A percentile compares a stretch with the other conserved stretches of the same genome.
phyloP scores from a whole-genome alignment of 305 asterid genomes.

The Ruellia speciosa region DNA sequence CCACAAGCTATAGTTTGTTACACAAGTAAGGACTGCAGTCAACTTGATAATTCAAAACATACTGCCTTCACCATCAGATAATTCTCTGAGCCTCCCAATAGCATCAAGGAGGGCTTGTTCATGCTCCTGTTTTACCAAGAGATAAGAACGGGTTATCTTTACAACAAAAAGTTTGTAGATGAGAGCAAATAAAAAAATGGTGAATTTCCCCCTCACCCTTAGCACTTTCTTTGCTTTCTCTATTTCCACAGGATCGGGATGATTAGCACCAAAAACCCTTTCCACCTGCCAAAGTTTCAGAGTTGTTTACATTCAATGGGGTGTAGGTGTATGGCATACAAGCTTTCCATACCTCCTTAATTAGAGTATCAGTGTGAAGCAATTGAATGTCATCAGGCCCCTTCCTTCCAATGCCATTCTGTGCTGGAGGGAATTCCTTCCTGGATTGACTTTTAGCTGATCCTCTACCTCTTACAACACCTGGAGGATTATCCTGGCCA shows the following conservation, averaged over 20 bases:
- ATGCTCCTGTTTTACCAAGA: slow-evolving; percentile 56
- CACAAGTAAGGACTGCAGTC: neutral
- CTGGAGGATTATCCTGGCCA: slow-evolving; percentile 56
- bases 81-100: slow-evolving; percentile 64
- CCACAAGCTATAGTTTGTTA: too few relatives aligned
- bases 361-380: slow-evolving; percentile 68
- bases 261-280: slow-evolving; percentile 59
- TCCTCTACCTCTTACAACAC: slow-evolving; percentile 73
- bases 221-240: slow-evolving; percentile 87
- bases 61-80: slow-evolving; percentile 92
- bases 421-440: slow-evolving; percentile 67
- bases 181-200: slow-evolving; percentile 9
- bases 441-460: slow-evolving; percentile 53
- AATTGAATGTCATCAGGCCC: slow-evolving; percentile 59
- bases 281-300: slow-evolving; percentile 54
- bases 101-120: slow-evolving; percentile 87
- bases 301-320: slow-evolving; percentile 20
- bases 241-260: slow-evolving; percentile 69
- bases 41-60: slow-evolving; percentile 12
- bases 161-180: slow-evolving; percentile 8
- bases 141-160: neutral
- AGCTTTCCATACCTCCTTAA: slow-evolving; percentile 57
- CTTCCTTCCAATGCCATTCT: slow-evolving; percentile 64
- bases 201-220: slow-evolving; percentile 40
- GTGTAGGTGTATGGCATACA: slow-evolving; percentile 4